Conservation (phyloP, 1,284 basidiomycete genomes). For the Vanrija humicola region DNA sequence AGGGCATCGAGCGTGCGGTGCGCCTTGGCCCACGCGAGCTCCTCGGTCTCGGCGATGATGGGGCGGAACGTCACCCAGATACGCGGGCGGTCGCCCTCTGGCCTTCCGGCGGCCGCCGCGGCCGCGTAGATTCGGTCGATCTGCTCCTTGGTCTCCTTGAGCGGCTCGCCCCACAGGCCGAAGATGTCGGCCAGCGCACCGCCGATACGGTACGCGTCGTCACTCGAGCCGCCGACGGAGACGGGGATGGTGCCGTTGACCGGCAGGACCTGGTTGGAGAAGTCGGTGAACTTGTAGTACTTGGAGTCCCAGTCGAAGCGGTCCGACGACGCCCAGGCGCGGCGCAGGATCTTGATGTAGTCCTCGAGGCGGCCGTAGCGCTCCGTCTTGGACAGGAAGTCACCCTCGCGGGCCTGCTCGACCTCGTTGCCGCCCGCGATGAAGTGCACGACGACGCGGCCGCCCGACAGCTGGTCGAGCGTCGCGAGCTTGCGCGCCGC, state of each 20-base stretch:
- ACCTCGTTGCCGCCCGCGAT: conserved; percentile 31
- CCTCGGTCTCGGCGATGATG: conserved; percentile 34
- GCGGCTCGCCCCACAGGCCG: conserved; percentile 35
- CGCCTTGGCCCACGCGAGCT: conserved; percentile 35
- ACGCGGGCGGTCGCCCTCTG: conserved; percentile 22
- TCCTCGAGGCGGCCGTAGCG: conserved; percentile 32
- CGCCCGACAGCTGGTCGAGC: conserved; percentile 25
- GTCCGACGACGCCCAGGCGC: conserved; percentile 26
- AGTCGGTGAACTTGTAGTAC: conserved; percentile 34
- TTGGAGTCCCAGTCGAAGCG: conserved; percentile 35
- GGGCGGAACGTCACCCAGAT: conserved; percentile 40
- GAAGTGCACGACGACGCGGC: conserved; percentile 33
- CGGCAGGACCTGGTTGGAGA: conserved; percentile 26
- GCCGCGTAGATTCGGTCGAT: conserved; percentile 35
- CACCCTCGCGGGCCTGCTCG: conserved; percentile 33
- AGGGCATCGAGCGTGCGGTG: conserved; percentile 26
- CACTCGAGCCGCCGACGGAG: conserved; percentile 31
- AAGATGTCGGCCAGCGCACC: conserved; percentile 34
- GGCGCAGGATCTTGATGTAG: conserved; percentile 33
- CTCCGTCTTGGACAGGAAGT: conserved; percentile 29
- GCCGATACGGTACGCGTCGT: conserved; percentile 33
- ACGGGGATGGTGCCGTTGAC: conserved; percentile 22
- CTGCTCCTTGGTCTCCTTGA: conserved; percentile 39
- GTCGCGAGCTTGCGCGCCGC: conserved; percentile 35
- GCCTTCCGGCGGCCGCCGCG: conserved; percentile 27